Base-by-base conservation (phyloP, 768 basidiomycete genomes). In the Mrakia frigida region DNA sequence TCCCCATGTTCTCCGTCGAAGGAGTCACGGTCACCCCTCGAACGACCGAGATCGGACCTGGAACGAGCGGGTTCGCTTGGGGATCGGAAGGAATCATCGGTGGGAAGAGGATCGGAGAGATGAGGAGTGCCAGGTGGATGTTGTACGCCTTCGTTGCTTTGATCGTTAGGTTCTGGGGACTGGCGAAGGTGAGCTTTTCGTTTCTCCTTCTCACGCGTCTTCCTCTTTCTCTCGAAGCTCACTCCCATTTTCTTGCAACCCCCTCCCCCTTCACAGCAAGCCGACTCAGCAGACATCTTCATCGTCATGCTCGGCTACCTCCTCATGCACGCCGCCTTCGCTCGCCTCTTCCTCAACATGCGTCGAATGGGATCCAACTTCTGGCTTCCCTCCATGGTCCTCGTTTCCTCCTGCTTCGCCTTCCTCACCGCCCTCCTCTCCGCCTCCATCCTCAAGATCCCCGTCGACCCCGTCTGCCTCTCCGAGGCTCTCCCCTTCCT, bases 401-500 rank as follows among this genome's bases (percentile, higher is more conserved):
- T 98, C 79, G 88, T 91, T 14, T 92, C 91, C 13, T 89, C 90
- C 18, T 86, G 90, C 78, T 90, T 95, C 78, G 91, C 92, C 0
- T 90, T 98, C 81, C 87, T 99, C 74, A 86, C 94, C 73, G 87
- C 93, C 18, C 87, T 98, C 9, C 91, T 96, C 21, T 82, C 89
- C 56, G 88, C 90, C 28, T 87, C 90, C 72, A 89, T 87, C 18
- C 86, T 98, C 76, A 87, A 87, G 80, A 93, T 99, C 76, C 91
- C 90, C 28, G 90, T 99, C 80, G 95, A 98, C 82, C 93, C 94
- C 1, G 90, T 98, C 73, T 90, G 90, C 14, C 87, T 99, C 70
- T 93, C 92, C 14, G 97, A 99, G 83, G 96, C 97, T 0, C 88
- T 99, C 0, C 97, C 97, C 0, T 98, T 98, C 89, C 86, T 98